These are phyloP conservation scores for Striga asiatica DNA, from an alignment of 257 asterid genomes.

Conservation along the genomic window DNA sequence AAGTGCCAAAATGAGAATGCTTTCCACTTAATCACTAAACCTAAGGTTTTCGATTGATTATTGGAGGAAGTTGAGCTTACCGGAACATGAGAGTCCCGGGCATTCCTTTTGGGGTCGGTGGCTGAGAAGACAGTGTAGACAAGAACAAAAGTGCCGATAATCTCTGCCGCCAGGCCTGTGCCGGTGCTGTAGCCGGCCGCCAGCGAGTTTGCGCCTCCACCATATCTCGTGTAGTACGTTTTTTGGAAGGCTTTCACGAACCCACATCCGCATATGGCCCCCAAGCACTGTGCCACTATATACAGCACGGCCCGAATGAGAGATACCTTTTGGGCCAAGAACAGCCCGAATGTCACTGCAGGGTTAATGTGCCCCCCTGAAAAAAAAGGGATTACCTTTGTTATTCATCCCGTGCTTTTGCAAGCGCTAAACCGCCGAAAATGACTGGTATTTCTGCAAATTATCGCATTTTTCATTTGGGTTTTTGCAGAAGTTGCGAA, in stretches of 20 bases:
- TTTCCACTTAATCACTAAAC: no score
- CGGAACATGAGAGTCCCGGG: slow-evolving; percentile 48
- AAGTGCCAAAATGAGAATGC: neutral
- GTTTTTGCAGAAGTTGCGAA: neutral
- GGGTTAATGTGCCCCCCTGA: slow-evolving; percentile 43
- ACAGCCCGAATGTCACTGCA: slow-evolving; percentile 43
- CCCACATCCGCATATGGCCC: slow-evolving; percentile 42
- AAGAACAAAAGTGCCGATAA: slow-evolving; percentile 37
- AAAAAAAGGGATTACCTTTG: no score
- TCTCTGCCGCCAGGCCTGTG: slow-evolving; percentile 39
- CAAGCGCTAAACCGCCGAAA: no score
- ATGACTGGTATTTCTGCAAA: no score
- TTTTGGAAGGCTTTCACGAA: slow-evolving; percentile 34
- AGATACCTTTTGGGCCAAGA: slow-evolving; percentile 39
- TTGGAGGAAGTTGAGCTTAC: slow-evolving; percentile 16
- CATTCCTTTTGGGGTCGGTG: slow-evolving; percentile 45
- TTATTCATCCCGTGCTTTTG: no score
- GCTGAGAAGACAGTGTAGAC: slow-evolving; percentile 47
- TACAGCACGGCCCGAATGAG: slow-evolving; percentile 32
- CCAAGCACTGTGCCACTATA: slow-evolving; percentile 41
- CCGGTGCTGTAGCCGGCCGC: slow-evolving; percentile 27
- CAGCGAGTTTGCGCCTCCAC: slow-evolving; percentile 36
- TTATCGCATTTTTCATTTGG: neutral
- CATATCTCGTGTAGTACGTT: slow-evolving; percentile 21
- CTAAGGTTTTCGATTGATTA: no score